Conservation (phyloP, 768 basidiomycete species). For the Suillus luteus region DNA sequence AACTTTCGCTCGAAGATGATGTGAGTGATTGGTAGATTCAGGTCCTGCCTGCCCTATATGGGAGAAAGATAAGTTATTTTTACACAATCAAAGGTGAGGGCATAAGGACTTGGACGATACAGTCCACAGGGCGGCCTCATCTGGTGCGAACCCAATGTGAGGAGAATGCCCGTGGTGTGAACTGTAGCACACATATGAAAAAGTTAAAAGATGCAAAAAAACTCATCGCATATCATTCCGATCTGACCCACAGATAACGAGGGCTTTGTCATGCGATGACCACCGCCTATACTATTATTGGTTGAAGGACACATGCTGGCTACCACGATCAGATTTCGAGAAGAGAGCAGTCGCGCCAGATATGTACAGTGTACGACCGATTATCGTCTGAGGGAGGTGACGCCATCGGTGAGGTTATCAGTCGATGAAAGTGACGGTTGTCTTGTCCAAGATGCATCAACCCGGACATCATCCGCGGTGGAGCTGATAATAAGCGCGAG, state of each 20-base stretch:
- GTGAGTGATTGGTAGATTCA: not conserved
- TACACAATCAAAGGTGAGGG: not conserved
- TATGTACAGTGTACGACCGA: not conserved
- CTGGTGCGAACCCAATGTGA: not conserved
- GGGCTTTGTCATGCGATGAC: too few relatives aligned
- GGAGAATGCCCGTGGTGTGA: too few relatives aligned
- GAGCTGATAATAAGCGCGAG: not conserved
- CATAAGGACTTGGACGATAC: not conserved
- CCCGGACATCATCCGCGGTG: not conserved
- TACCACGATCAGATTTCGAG: not conserved
- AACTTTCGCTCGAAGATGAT: not conserved
- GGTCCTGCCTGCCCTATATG: not conserved
- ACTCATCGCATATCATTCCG: too few relatives aligned
- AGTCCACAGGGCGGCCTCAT: not conserved
- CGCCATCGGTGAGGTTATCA: not conserved
- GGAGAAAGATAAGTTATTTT: not conserved
- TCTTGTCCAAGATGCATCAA: not conserved
- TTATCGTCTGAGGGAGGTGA: too few relatives aligned
- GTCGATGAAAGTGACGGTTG: not conserved
- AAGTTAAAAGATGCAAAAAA: too few relatives aligned
- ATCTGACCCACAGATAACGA: too few relatives aligned
- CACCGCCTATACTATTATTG: too few relatives aligned
- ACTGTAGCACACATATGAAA: too few relatives aligned
- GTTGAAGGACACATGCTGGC: not conserved
- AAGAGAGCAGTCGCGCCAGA: not conserved